phyloP scores from a whole-genome alignment of 352 stramenopile genomes.

The Plasmopara viticola region DNA sequence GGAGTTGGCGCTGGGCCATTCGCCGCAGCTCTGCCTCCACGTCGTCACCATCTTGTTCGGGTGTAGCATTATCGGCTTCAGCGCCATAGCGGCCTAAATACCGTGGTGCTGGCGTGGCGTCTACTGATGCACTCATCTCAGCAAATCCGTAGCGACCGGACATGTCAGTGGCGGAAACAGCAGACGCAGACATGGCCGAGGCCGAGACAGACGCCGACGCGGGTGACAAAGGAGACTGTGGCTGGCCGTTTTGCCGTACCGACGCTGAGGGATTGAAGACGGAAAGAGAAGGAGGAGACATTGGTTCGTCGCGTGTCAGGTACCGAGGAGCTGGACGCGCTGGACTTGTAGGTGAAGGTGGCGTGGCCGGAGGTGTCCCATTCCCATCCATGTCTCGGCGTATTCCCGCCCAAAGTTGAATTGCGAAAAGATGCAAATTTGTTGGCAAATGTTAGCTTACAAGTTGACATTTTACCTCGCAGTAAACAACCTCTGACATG shows the following conservation, averaged over 20 bases:
- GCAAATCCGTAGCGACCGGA: conserved; percentile 54
- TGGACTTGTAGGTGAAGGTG: conserved; percentile 48
- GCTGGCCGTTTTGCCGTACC: conserved; percentile 5
- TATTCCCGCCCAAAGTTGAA: background rate
- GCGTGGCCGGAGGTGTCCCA: conserved; percentile 46
- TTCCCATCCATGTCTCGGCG: conserved; percentile 21
- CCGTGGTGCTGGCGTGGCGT: conserved; percentile 65
- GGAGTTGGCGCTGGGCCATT: conserved; percentile 72
- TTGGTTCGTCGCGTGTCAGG: conserved; percentile 26
- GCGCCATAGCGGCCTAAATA: conserved; percentile 57
- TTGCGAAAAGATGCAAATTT: too few relatives aligned
- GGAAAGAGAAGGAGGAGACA: conserved; percentile 11
- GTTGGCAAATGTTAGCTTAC: too few relatives aligned
- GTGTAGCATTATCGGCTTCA: conserved; percentile 6
- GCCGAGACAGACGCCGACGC: conserved; percentile 58
- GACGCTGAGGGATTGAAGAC: conserved; percentile 10
- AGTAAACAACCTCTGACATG: too few relatives aligned
- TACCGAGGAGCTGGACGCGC: conserved; percentile 36
- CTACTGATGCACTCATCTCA: conserved; percentile 78
- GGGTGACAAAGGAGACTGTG: conserved; percentile 32
- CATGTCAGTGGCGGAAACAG: conserved; percentile 73
- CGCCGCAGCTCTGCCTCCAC: conserved; percentile 70
- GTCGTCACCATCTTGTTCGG: conserved; percentile 46
- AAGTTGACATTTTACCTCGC: too few relatives aligned
- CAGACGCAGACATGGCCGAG: conserved; percentile 68